phyloP scores from a whole-genome alignment of 495 filamentous ascomycete species.

The Penicillium steckii region DNA sequence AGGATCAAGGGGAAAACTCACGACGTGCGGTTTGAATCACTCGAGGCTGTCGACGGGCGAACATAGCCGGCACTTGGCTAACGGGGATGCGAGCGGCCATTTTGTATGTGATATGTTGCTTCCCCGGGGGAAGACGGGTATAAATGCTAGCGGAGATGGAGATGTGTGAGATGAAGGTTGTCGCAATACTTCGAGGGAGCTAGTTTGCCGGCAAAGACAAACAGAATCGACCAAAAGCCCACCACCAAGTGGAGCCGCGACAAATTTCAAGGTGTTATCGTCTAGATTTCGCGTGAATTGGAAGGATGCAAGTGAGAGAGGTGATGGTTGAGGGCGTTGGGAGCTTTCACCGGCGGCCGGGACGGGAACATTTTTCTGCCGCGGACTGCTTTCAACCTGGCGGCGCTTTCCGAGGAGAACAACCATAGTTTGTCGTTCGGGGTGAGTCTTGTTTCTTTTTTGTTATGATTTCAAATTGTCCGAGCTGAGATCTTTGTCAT shows the following conservation, averaged over 20 bases:
- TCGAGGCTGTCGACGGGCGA: conserved; percentile 40
- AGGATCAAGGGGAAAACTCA: conserved; percentile 28
- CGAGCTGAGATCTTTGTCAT: not conserved
- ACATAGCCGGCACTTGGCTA: conserved; percentile 37
- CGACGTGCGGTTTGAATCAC: conserved; percentile 34
- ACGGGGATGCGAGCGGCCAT: conserved; percentile 41
- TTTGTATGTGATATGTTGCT: conserved; percentile 17
- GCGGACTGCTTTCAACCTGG: conserved; percentile 25
- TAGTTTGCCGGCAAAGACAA: conserved; percentile 24
- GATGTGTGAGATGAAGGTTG: conserved; percentile 11
- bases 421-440: conserved; percentile 7
- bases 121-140: conserved; percentile 2
- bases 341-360: conserved; percentile 45
- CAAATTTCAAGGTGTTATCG: conserved; percentile 9
- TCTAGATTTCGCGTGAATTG: conserved; percentile 10
- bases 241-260: conserved; percentile 28
- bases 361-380: conserved; percentile 51
- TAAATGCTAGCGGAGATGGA: conserved; percentile 14
- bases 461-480: not conserved
- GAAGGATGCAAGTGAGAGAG: conserved; percentile 10
- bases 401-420: conserved; percentile 28
- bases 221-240: conserved; percentile 29
- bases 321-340: conserved; percentile 43
- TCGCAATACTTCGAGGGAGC: conserved; percentile 24
- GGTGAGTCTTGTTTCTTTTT: conserved; percentile 11